Base-by-base conservation (phyloP, 371 early-diverging fungal species). In the Zychaea mexicana region DNA sequence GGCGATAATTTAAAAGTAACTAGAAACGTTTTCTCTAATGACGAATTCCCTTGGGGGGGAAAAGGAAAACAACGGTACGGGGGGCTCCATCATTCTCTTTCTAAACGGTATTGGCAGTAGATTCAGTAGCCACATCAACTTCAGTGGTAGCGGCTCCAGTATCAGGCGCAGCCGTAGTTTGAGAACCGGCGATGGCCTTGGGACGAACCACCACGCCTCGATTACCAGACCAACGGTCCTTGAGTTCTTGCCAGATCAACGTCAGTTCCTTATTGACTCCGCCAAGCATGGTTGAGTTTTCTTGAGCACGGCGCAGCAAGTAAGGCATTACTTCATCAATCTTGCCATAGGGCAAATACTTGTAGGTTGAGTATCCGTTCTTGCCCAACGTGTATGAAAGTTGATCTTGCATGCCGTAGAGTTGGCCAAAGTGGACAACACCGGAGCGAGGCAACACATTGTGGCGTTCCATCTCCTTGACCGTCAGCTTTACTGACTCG, bases 241-340 rank as follows among this genome's bases (percentile, higher is more conserved):
- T 81, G 61, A 85, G 32, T 70, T 88, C 88, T 47, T 79, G 72
- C 78, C 78, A 82, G 64, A 88, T 64, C 62, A 85, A 58, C n/a
- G 45, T 69, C 33, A 83, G 82, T 59, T 88, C 86, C 24, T 74
- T 62, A 4, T 69, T 66, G 7, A 76, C 80, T 52, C 79, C 79
- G 32, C 84, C 83, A 42, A 87, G 62, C 2, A 97, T 87, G 12
- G 94, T 84, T 4, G 89, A 85, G 76, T 98, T 98, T 78, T 98
- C 99, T 79, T 96, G 96, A 28, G 97, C 98, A 54, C 98, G 89
- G 52, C 98, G 89, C 53, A 95, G 82, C 65, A 98, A 81, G 76
- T 96, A 98, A 9, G 98, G 98, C 65, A 97, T 91, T 24, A 95
- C 94, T 67, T 95, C 95, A 27, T 89, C 82, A 33, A 85, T 75